phyloP scores from a whole-genome alignment of 139 green algal species.

The Micractinium sp. region DNA sequence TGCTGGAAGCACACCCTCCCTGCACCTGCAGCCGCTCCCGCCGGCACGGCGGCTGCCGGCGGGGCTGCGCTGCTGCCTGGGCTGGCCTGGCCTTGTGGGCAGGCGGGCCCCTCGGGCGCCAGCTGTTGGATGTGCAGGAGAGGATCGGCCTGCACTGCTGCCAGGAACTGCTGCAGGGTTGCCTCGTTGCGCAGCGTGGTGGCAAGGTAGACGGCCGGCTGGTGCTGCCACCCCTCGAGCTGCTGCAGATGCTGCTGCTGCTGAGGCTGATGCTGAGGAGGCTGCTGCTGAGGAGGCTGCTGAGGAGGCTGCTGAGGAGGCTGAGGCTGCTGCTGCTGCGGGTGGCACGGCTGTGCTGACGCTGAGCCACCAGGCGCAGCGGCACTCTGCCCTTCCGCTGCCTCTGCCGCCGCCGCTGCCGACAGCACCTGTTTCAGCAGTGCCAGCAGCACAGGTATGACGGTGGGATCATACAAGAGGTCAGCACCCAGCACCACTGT shows the following conservation, averaged over 20 bases:
- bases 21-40: background rate
- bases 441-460: slow-evolving; percentile 33
- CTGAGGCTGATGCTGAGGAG: too few relatives aligned
- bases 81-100: too few relatives aligned
- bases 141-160: background rate
- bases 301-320: too few relatives aligned
- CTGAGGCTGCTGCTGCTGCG: too few relatives aligned
- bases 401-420: background rate
- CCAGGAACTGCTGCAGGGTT: slow-evolving; percentile 33
- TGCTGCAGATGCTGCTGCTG: slow-evolving; percentile 20
- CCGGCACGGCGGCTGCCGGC: background rate
- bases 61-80: background rate
- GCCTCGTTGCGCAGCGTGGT: slow-evolving; percentile 36
- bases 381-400: background rate
- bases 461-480: slow-evolving; percentile 73
- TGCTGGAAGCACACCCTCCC: slow-evolving; percentile 31
- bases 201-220: slow-evolving; percentile 4
- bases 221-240: background rate
- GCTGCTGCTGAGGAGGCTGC: too few relatives aligned
- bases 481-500: slow-evolving; percentile 70
- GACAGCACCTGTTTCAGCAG: slow-evolving; percentile 36
- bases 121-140: slow-evolving; percentile 17
- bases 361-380: background rate
- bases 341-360: background rate
- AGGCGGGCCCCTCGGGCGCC: background rate